Conservation (phyloP, 192 early-diverging fungal species). For the Backusella liffmaniae region DNA sequence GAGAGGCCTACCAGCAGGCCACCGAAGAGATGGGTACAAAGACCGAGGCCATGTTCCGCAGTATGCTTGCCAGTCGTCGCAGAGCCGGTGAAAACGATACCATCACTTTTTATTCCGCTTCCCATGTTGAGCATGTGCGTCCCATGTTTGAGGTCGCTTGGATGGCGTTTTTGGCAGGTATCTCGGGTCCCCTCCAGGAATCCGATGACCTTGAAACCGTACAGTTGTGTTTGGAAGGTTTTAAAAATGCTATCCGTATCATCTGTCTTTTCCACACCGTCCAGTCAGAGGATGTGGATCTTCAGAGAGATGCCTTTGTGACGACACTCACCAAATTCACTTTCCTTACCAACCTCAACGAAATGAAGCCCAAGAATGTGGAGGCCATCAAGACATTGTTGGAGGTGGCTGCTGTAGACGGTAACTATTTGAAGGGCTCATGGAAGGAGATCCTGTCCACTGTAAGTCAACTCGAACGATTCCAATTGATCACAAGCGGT, state of each 20-base stretch:
- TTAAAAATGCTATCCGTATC: constrained; percentile 78
- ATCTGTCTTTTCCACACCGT: constrained; percentile 67
- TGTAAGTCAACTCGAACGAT: constrained; percentile 83
- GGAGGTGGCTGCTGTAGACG: constrained; percentile 68
- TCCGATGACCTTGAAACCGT: constrained; percentile 72
- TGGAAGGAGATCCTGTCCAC: constrained; percentile 87
- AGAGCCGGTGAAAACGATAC: constrained; percentile 46
- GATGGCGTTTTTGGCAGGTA: constrained; percentile 82
- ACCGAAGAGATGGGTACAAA: constrained; percentile 69
- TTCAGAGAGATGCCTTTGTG: constrained; percentile 90
- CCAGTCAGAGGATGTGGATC: constrained; percentile 66
- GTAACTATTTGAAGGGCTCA: constrained; percentile 59
- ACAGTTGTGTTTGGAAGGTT: constrained; percentile 73
- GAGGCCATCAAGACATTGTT: constrained; percentile 87
- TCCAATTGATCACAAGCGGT: constrained; percentile 75
- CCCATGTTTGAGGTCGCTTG: constrained; percentile 92
- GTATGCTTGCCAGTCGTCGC: constrained; percentile 53
- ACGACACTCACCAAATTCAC: constrained; percentile 89
- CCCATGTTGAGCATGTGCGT: constrained; percentile 84
- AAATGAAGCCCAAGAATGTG: constrained; percentile 90
- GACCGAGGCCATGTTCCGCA: constrained; percentile 66
- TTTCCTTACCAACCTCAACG: constrained; percentile 75
- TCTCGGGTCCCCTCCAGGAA: constrained; percentile 84
- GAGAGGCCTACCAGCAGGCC: constrained; percentile 59
- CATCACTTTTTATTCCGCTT: constrained; percentile 61